Base-by-base conservation (phyloP, 805 yeast genomes). In the Metschnikowia baotianmanensis region DNA sequence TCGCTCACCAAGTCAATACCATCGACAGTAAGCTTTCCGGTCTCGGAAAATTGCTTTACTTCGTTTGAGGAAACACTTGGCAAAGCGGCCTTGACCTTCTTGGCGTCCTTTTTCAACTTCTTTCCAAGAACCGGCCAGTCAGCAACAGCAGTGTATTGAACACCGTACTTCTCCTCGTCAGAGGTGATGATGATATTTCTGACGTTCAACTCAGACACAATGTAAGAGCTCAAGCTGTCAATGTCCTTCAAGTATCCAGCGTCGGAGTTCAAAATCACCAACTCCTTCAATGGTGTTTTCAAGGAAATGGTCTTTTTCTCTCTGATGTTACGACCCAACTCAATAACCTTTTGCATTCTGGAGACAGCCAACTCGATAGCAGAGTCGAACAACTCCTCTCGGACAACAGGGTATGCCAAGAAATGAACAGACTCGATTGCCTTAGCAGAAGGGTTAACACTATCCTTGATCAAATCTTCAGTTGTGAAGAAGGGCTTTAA, bases 121-220 rank as follows among this genome's bases (percentile, higher is more conserved):
- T 91, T 93, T 71, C 99, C 99, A 53, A 93, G 77, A 16, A 89
- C 87, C 43, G 98, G 96, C 99, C 99, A 93, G 72, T 93, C 99
- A 35, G 99, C 99, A 64, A 86, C 95, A 31, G 91, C 97, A 50
- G 77, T 80, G 74, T 90, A 91, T 62, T 83, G 86, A 47, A 93
- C 98, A 56, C 90, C 93, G 61, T 90, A 91, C 59, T 83, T 82
- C 54, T 75, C 82, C 71, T 93, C 99, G 60, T 93, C 96, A 18
- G 86, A 75, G 16, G 97, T 89, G 56, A 93, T 83, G 55, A 87
- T 71, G 40, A 93, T 63, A 53, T 86, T 93, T 65, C 96, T 85
- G 46, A 93, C 85, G 60, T 93, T 93, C 65, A 93, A 79, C 71
- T 93, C 99, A 57, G 91, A 98, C 43, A 77, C 63, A 54, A 93